Conservation (phyloP, 129 eudicot species). For the Calendula officinalis region DNA sequence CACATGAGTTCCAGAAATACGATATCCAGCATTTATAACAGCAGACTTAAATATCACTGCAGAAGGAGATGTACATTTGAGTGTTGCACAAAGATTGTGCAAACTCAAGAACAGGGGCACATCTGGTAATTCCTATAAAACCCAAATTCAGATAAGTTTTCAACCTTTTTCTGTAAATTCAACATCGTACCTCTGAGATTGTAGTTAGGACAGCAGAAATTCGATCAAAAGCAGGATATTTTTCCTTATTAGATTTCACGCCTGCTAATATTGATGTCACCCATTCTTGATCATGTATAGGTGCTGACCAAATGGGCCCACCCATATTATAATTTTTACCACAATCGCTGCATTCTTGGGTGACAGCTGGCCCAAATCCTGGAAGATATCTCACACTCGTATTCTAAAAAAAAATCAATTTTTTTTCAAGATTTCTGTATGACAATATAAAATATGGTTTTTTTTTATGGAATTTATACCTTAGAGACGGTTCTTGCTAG, state of each 20-base stretch:
- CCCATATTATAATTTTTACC: conserved; percentile 95
- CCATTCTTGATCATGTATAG: conserved; percentile 99
- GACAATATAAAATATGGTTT: not conserved
- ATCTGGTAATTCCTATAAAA: conserved; percentile 87
- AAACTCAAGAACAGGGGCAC: conserved; percentile 88
- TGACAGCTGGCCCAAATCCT: conserved; percentile 87
- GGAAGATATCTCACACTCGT: conserved; percentile 84
- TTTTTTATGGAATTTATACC: conserved; percentile 37
- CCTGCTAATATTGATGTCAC: conserved; percentile 68
- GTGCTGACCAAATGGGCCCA: conserved; percentile 99
- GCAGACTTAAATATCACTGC: conserved; percentile 92
- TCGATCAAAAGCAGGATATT: conserved; percentile 85
- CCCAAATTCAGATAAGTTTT: not conserved
- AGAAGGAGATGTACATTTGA: conserved; percentile 95
- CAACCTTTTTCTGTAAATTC: not conserved
- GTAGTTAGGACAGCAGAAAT: conserved; percentile 89
- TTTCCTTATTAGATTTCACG: conserved; percentile 65
- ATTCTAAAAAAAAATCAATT: conserved; percentile 43
- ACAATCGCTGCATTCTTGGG: conserved; percentile 81
- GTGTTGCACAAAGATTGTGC: conserved; percentile 90
- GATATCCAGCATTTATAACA: conserved; percentile 97
- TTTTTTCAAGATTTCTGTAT: not conserved
- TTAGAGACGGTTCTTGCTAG: conserved; percentile 82
- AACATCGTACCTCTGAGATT: conserved; percentile 68
- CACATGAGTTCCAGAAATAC: conserved; percentile 94